Evolutionary conservation across 2,329 filamentous ascomycete genomes (phyloP), one percentile per base, ranked within the genome.

Genomic region (Tolypocladium pustulatum): DNA sequence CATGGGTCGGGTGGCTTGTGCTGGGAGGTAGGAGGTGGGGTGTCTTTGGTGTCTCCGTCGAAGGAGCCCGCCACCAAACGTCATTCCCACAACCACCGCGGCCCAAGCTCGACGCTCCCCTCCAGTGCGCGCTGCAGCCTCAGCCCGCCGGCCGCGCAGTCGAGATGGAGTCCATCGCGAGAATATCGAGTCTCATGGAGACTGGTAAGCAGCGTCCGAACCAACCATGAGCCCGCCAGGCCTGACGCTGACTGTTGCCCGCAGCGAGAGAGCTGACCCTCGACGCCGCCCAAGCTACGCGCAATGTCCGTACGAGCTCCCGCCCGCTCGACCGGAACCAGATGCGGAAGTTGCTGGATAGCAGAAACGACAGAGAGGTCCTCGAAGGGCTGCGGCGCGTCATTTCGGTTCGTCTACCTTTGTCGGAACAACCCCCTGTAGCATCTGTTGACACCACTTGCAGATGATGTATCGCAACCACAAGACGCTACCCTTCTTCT

Each of bases 401-500:
- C 69, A 88, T 95, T 65, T 87, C 91, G 70, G 91, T 96, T 85
- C 61, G 82, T 71, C 51, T 27, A n/a, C 40, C 51, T 13, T 46
- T 56, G 60, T 40, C 27, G 60, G 22, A 22, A 20, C 49, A 15
- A n/a, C 30, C 30, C 20, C 3, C 49, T 6, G 10, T 15, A 6
- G 30, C 30, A 20, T 4, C 61, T 53, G 55, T 61, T 51, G 37
- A 57, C 22, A 43, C 17, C 9, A 40, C 25, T 7, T 43, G 13
- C 68, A 96, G 91, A 93, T 97, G 88, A 96, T 96, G 85, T 97
- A 97, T 76, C 86, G 86, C 65, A 86, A 89, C 66, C 90, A 95
- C 71, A 88, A 90, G 65, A 96, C 91, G 59, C 81, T 96, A 2
- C 87, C 90, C 27, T 96, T 93, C 80, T 99, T 99, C 79, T 96